Base-by-base conservation (phyloP, 345 rosid genomes). In the Ceriops tagal region DNA sequence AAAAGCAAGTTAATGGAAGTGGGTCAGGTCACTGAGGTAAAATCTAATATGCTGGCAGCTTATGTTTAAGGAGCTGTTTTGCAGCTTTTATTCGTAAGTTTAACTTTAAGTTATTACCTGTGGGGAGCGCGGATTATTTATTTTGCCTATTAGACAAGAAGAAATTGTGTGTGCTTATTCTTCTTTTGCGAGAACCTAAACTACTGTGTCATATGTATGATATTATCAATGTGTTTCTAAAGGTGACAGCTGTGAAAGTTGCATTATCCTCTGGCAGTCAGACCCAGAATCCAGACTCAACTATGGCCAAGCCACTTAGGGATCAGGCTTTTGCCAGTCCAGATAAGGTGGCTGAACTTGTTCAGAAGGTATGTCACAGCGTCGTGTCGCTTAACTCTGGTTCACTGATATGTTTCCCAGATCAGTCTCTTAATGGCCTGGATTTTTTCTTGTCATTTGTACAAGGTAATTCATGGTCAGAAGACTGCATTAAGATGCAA, bases 241-340 rank as follows among this genome's bases (percentile, higher is more conserved):
- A 92, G 97, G 99, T 87, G 70, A 88, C 97, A 19, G 96, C 96
- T 28, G 90, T 93, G 32, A 89, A 82, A 85, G 90, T 87, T 73
- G 83, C 99, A 28, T 77, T 88, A 53, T 89, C 92, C 61, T 79
- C 83, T 18, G 84, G 86, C 55, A 70, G 79, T 68, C 93, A 87
- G 77, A 89, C 78, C 74, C 79, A 85, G 53, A 88, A 83, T 69
- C 82, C 73, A 64, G 96, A 89, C 64, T 83, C 91, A 4, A 83
- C 82, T 66, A 88, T 87, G 93, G 69, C 87, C 81, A 95, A 80
- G 82, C 96, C 96, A 49, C 88, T 95, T 57, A 95, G 86, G 83
- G 96, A 95, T 67, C 97, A 92, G 77, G 99, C 99, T 65, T 95
- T 95, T 56, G 96, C 97, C 76, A 80, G 92, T 70, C 96, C 97